These are phyloP conservation scores for Salix viminalis DNA, from an alignment of 345 rosid genomes.

Conservation along the genomic window DNA sequence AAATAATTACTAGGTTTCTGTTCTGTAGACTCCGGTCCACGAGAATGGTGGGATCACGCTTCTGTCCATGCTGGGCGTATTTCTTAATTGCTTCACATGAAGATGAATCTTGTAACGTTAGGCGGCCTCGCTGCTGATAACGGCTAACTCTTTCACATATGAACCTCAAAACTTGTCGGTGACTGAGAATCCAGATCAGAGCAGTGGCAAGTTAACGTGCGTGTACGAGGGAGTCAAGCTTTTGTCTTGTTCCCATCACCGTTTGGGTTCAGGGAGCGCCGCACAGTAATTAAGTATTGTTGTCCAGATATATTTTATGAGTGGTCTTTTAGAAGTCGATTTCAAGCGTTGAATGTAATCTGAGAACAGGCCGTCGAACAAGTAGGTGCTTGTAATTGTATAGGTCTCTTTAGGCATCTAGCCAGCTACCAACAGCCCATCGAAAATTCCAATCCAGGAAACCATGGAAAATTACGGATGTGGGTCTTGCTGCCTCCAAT, in stretches of 20 bases:
- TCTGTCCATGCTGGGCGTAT: background rate
- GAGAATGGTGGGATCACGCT: background rate
- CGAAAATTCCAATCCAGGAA: background rate
- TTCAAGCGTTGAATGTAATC: background rate
- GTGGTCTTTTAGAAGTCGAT: background rate
- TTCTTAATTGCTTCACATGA: background rate
- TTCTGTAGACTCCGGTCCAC: background rate
- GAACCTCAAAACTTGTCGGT: background rate
- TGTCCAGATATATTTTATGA: background rate
- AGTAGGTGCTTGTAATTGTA: background rate
- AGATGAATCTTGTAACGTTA: background rate
- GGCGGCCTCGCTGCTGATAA: background rate
- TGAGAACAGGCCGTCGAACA: background rate
- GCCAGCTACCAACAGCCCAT: background rate
- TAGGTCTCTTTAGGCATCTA: background rate
- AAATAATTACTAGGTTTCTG: background rate
- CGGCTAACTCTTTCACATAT: conserved; percentile 14
- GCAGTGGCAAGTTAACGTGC: background rate
- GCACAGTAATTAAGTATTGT: background rate
- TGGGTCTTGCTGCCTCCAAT: background rate
- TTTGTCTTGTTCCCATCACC: background rate
- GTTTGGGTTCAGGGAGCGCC: background rate
- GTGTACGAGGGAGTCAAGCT: no score
- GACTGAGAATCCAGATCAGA: background rate
- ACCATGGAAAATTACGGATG: background rate